phyloP scores from a whole-genome alignment of 345 rosid genomes.

The Eucalyptus tenuipes region DNA sequence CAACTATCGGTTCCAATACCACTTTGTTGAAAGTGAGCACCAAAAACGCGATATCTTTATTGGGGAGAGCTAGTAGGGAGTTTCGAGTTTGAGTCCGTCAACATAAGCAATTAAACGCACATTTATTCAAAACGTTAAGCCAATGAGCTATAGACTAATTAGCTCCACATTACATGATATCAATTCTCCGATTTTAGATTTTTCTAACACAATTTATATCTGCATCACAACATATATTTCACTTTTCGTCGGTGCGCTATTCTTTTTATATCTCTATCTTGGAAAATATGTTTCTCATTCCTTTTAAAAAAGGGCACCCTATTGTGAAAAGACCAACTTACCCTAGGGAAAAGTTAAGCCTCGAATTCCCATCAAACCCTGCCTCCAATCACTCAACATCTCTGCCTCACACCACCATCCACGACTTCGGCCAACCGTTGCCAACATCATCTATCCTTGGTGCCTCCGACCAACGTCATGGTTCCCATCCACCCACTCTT shows the following conservation, averaged over 20 bases:
- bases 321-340: neutral
- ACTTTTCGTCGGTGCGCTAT: neutral
- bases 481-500: neutral
- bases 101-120: neutral
- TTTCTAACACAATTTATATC: too few species aligned
- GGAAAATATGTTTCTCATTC: neutral
- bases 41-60: neutral
- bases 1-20: neutral
- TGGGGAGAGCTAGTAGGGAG: neutral
- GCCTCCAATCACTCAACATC: neutral
- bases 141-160: neutral
- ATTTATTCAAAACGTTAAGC: neutral
- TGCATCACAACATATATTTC: neutral
- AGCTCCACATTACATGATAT: neutral
- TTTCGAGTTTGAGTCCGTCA: accelerated
- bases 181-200: neutral
- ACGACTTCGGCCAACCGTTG: neutral
- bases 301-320: neutral
- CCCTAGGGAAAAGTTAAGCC: neutral
- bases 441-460: neutral
- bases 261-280: neutral
- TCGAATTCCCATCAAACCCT: neutral
- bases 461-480: neutral
- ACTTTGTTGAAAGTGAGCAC: neutral
- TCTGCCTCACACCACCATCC: neutral